phyloP scores from a whole-genome alignment of 768 basidiomycete species.

The Russula virescens region DNA sequence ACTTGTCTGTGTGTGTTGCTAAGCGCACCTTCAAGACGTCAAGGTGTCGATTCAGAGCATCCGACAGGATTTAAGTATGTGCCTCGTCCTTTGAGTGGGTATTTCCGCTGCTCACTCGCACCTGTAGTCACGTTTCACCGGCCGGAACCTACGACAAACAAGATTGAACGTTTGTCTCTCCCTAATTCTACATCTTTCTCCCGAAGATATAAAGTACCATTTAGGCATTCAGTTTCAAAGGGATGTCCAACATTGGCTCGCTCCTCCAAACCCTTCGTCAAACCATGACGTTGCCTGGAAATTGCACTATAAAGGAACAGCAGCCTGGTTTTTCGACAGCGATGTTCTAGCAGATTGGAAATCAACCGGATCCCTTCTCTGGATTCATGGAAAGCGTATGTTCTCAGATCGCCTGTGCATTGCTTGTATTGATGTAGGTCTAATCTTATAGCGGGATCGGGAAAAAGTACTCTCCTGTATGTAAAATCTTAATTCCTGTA shows the following conservation, averaged over 20 bases:
- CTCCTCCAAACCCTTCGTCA: conserved; percentile 1
- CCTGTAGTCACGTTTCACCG: neutral
- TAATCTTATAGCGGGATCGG: neutral
- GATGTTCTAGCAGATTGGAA: neutral
- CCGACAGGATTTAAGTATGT: too few relatives aligned
- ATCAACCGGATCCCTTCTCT: neutral
- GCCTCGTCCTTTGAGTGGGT: neutral
- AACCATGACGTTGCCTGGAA: neutral
- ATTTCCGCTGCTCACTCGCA: neutral
- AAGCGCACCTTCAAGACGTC: too few relatives aligned
- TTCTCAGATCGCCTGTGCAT: too few relatives aligned
- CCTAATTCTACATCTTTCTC: fast-evolving
- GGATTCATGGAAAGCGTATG: conserved; percentile 16
- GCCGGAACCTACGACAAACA: neutral
- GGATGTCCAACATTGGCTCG: neutral
- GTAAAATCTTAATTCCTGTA: neutral
- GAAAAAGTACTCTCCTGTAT: conserved; percentile 3
- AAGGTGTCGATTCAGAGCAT: too few relatives aligned
- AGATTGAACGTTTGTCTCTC: conserved; percentile 6
- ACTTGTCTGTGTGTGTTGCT: too few relatives aligned
- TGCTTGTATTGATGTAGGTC: neutral
- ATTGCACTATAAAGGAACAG: neutral
- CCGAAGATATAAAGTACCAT: neutral
- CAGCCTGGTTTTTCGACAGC: neutral
- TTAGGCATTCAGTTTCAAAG: conserved; percentile 2